Percentiles rank a stretch among this genome's conserved stretches.
These are phyloP conservation scores for Tulasnella sp. DNA, from an alignment of 768 basidiomycete species.

Conservation along the genomic window DNA sequence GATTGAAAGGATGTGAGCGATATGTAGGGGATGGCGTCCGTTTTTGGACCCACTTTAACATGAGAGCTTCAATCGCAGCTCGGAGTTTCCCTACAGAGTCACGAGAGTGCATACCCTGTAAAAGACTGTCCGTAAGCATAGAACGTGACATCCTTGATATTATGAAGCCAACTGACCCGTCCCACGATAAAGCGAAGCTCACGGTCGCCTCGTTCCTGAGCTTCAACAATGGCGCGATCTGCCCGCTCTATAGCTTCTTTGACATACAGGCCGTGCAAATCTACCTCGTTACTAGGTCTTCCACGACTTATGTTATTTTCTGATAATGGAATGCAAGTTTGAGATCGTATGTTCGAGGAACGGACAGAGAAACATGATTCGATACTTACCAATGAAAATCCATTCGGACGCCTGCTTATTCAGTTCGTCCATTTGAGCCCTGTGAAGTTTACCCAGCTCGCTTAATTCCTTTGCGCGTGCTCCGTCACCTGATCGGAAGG, in stretches of 20 bases:
- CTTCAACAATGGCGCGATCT: slow-evolving; percentile 27
- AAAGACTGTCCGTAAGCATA: background rate
- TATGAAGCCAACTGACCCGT: background rate
- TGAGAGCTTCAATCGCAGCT: slow-evolving; percentile 33
- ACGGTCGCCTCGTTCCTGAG: slow-evolving; percentile 20
- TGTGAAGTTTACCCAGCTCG: slow-evolving; percentile 29
- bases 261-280: slow-evolving; percentile 36
- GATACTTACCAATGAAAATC: slow-evolving; percentile 17
- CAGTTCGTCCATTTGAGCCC: slow-evolving; percentile 26
- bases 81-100: slow-evolving; percentile 33
- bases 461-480: slow-evolving; percentile 28
- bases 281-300: slow-evolving; percentile 27
- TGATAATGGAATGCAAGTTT: background rate
- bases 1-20: background rate
- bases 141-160: background rate
- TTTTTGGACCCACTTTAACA: slow-evolving; percentile 21
- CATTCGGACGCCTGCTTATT: slow-evolving; percentile 30
- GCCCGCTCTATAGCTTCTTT: slow-evolving; percentile 32
- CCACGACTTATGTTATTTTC: slow-evolving; percentile 25
- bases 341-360: background rate
- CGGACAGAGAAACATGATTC: slow-evolving; percentile 9
- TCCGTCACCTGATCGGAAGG: slow-evolving; percentile 31
- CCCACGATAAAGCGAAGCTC: slow-evolving; percentile 32
- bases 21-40: background rate
- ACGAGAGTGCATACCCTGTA: slow-evolving; percentile 26